These are phyloP conservation scores for Marasmius sp. DNA, from an alignment of 1,284 basidiomycete species.

Conservation along the genomic window DNA sequence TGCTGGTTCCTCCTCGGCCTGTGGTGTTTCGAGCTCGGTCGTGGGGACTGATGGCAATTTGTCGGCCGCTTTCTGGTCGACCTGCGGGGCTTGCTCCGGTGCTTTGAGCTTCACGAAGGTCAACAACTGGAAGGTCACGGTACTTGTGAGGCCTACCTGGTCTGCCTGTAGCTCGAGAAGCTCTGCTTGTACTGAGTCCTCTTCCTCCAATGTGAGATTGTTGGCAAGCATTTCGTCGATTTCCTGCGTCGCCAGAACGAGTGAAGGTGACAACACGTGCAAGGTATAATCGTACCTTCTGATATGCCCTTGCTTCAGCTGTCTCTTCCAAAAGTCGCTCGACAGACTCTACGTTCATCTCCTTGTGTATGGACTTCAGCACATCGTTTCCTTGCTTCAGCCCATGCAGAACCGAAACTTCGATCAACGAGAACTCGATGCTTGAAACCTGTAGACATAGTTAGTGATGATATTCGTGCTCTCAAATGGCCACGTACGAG, in stretches of 20 bases:
- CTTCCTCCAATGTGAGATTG: conserved; percentile 84
- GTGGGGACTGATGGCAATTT: conserved; percentile 42
- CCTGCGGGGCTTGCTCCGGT: conserved; percentile 15
- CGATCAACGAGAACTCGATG: conserved; percentile 95
- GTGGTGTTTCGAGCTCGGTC: conserved; percentile 33
- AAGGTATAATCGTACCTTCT: conserved; percentile 53
- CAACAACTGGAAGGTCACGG: background rate
- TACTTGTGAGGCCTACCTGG: conserved; percentile 39
- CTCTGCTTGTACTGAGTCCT: conserved; percentile 90
- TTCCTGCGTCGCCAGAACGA: conserved; percentile 56
- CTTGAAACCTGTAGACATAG: conserved; percentile 71
- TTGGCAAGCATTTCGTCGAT: conserved; percentile 87
- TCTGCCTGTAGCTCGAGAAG: conserved; percentile 68
- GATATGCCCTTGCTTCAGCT: conserved; percentile 89
- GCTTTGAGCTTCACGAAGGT: background rate
- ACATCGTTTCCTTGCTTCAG: conserved; percentile 93
- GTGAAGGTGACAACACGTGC: background rate
- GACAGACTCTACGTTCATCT: conserved; percentile 91
- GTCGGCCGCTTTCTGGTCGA: conserved; percentile 3
- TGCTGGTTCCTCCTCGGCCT: background rate
- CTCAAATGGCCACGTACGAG: conserved; percentile 56
- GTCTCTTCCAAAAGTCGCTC: conserved; percentile 93
- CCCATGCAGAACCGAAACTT: conserved; percentile 91
- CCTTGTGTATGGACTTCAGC: conserved; percentile 90
- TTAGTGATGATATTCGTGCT: background rate